These are phyloP conservation scores for Ophiostoma sp. DNA, from an alignment of 2,329 filamentous ascomycete genomes.

Conservation along the genomic window DNA sequence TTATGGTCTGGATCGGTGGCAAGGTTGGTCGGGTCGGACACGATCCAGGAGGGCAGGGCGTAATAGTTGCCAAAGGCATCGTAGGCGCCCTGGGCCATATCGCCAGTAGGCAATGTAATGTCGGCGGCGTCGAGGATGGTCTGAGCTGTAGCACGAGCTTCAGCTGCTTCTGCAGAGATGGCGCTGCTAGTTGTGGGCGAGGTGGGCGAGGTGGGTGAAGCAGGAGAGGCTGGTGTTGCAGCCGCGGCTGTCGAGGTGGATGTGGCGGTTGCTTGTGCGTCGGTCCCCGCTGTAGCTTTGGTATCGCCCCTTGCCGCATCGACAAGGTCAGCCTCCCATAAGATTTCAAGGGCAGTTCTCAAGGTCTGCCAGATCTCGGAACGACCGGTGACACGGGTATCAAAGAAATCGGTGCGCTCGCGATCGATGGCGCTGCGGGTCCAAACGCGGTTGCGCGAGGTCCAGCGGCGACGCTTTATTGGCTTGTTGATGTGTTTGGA, in stretches of 20 bases:
- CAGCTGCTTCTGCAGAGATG: constrained; percentile 38
- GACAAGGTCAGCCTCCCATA: constrained; percentile 55
- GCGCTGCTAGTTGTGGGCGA: constrained; percentile 35
- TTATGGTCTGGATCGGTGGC: constrained; percentile 31
- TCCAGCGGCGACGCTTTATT: constrained; percentile 66
- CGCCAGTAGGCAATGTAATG: constrained; percentile 71
- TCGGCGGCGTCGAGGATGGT: constrained; percentile 76
- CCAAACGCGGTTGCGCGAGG: constrained; percentile 64
- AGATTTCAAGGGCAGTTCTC: constrained; percentile 63
- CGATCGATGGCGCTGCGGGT: constrained; percentile 66
- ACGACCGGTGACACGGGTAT: constrained; percentile 78
- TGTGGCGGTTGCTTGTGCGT: neutral
- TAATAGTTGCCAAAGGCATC: constrained; percentile 72
- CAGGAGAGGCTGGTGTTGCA: neutral
- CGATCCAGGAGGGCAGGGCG: constrained; percentile 65
- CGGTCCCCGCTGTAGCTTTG: neutral
- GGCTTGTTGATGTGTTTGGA: constrained; percentile 70
- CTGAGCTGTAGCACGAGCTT: constrained; percentile 68
- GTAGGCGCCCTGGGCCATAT: constrained; percentile 70
- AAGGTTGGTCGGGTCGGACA: constrained; percentile 66
- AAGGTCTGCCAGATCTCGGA: constrained; percentile 80
- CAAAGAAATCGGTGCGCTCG: constrained; percentile 83
- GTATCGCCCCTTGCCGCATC: neutral
- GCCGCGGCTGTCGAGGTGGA: neutral
- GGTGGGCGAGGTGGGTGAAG: neutral